A percentile compares a stretch with the other conserved stretches of the same genome.
phyloP scores from a whole-genome alignment of 2,329 filamentous ascomycete genomes.

The Ceratocystis huliohia region DNA sequence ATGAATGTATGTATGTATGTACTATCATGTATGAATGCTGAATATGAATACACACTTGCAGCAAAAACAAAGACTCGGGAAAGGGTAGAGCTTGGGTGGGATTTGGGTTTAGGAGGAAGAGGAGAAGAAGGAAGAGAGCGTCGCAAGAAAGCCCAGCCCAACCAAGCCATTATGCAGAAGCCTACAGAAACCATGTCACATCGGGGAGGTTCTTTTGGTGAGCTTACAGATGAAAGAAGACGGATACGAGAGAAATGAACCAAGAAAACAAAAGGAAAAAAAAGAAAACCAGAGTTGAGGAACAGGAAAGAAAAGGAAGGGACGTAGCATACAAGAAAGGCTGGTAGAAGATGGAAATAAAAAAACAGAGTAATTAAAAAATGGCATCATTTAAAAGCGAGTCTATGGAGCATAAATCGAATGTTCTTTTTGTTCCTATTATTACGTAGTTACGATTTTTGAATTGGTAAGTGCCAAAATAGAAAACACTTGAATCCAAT shows the following conservation, averaged over 20 bases:
- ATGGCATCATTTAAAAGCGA: neutral
- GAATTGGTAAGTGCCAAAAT: neutral
- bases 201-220: neutral
- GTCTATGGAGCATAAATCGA: neutral
- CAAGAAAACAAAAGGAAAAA: neutral
- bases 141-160: neutral
- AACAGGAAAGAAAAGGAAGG: neutral
- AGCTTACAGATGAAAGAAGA: neutral
- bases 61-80: neutral
- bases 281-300: neutral
- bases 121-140: neutral
- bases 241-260: constrained; percentile 1
- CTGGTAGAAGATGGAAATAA: neutral
- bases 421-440: neutral
- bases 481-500: neutral
- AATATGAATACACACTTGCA: neutral
- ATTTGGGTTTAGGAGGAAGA: neutral
- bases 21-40: neutral
- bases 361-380: neutral
- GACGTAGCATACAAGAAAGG: neutral
- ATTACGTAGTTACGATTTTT: neutral
- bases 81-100: neutral
- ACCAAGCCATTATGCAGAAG: neutral
- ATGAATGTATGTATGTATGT: neutral
- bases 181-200: constrained; percentile 6